Base-by-base conservation (phyloP, 2,329 filamentous ascomycete genomes). In the Metarhizium rileyi region DNA sequence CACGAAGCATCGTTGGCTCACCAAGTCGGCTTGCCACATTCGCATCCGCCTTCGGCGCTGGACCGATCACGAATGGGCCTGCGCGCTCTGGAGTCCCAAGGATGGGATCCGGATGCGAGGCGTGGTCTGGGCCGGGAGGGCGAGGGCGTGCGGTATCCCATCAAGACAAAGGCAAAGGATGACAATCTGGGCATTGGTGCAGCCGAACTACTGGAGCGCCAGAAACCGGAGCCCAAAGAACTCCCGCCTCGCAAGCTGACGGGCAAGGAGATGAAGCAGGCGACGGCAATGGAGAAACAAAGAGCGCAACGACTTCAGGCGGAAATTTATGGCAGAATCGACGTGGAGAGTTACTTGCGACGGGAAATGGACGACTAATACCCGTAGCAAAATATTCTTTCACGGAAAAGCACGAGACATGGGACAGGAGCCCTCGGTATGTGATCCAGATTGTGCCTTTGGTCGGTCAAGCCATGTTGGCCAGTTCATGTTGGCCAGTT, bases 111-210 rank as follows among this genome's bases (percentile, higher is more conserved):
- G 0, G 86, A 90, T 64, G 72, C 80, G 26, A 73, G 88, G 3
- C 66, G 70, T 16, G 90, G 90, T 0, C 73, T 96, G 0, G 90
- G 90, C 0, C 77, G 77, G 9, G 68, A 70, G 2, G 83, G 86
- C 1, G 79, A 86, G 56, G 90, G 90, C 3, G 83, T 88, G 52
- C 74, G 84, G 38, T 83, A 82, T 55, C 90, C 90, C 1, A 73
- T 96, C 54, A 89, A 89, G 62, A 71, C 79, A 1, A 77, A 74
- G 51, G 70, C 77, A 49, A 95, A 95, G 67, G 77, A 83, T 41
- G 81, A 91, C 61, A 89, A 78, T 3, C 70, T 86, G 7, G 91
- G 90, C 0, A 66, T 95, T 25, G 89, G 90, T 0, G 72, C 76
- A 4, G 55, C 63, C 26, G 59, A 72, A 8, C 6, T 22, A n/a